Base-by-base conservation (phyloP, 257 asterid genomes). In the Solanum neorickii region DNA sequence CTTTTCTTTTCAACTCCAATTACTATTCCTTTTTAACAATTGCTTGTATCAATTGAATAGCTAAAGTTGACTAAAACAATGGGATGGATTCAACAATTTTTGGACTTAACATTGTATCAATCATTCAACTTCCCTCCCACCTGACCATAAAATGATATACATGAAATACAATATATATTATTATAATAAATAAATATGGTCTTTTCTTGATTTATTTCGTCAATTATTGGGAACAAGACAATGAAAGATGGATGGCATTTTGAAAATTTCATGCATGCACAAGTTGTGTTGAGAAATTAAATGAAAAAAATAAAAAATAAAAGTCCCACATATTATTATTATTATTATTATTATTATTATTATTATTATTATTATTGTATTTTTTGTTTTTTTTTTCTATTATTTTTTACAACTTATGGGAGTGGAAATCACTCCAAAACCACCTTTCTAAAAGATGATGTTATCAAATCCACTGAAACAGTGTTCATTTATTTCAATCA, bases 381-480 rank as follows among this genome's bases (percentile, higher is more conserved):
- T 62, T 27, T 21, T 35, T 16, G 60, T 1, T n/a, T 15, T 15
- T 11, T 27, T 29, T 31, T 4, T 3, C 35, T 0, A 5, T 21
- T 39, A 18, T 13, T 6, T 31, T 18, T 31, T 25, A 31, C 83
- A 72, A 85, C 68, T 33, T 46, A 31, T 85, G 72, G 83, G 78
- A 69, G 87, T 66, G 83, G 49, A 52, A 23, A 69, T 42, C 68
- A 46, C 83, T 66, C 72, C 39, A 83, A 78, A 74, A 37, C 76
- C 69, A 75, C 86, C 52, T 87, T 87, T 70, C 82, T 74, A 47
- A 82, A 41, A 56, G 87, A 82, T 86, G 91, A 82, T 83, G 89
- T 83, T 74, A 89, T 83, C 89, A 86, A 83, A 86, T 86, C 75
- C 86, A 86, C 44, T 47, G 62, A 80, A 37, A 56, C 59, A 84